Base-by-base conservation (phyloP, 805 yeast species). In the Teunomyces funiuensis region DNA sequence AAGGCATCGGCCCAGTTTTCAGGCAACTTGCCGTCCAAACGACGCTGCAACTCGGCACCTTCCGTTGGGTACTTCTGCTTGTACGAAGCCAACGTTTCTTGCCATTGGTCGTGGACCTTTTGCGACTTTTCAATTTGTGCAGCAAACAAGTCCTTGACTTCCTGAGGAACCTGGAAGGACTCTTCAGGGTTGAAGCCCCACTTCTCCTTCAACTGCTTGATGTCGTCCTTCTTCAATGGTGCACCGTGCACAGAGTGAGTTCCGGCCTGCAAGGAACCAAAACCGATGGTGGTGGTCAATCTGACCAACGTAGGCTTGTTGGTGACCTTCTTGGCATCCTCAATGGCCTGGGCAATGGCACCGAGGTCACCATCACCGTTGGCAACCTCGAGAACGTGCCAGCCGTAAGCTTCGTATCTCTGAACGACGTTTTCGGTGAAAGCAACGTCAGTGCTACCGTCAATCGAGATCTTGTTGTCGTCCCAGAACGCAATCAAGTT, bases 401-500 rank as follows among this genome's bases (percentile, higher is more conserved):
- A 91, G 54, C 96, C 97, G 70, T 91, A 93, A 43, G 97, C 77
- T 74, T 83, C 83, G 66, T 85, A 84, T 73, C 97, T 82, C 64
- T 74, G 76, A 53, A 76, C 61, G 41, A 91, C 97, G 63, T 91
- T 87, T 75, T 91, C 98, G 50, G 96, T 88, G 80, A 91, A 90
- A 45, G 97, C 88, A 47, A 82, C 82, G 50, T 79, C 74, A 60
- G 95, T 91, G 71, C 77, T 73, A 76, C 99, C 99, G 66, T 91
- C 99, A 65, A 91, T 91, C 58, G 98, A 85, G 77, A 91, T 90
- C 65, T 83, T 83, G 83, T 91, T 91, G 76, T 89, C 96, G 66
- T 91, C 99, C 81, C 90, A 91, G 73, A 91, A 81, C 47, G 91
- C 89, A 69, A 91, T 88, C 74, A 91, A 80, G 76, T 90, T 90